Conservation (phyloP, 2,329 filamentous ascomycete genomes). For the Aspergillus sergii region DNA sequence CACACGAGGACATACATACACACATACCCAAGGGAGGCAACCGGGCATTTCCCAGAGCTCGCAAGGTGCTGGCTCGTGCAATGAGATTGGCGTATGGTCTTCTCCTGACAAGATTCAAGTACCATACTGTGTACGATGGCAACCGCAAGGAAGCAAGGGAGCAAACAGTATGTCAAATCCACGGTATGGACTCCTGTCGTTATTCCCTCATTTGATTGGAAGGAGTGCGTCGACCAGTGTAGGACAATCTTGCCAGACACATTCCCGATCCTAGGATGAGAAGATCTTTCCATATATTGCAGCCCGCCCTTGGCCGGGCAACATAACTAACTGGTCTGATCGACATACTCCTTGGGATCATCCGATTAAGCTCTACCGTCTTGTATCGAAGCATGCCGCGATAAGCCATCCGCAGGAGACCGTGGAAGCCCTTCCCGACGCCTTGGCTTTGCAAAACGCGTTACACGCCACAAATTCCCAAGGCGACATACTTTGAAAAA, state of each 20-base stretch:
- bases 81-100: not conserved
- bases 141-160: constrained; percentile 1
- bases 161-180: not conserved
- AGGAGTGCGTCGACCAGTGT: not conserved
- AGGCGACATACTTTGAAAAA: not conserved
- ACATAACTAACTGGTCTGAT: constrained; percentile 7
- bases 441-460: not conserved
- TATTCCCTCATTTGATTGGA: not conserved
- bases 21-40: not conserved
- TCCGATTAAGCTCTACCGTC: not conserved
- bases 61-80: not conserved
- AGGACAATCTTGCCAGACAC: not conserved
- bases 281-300: constrained; percentile 1
- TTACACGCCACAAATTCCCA: not conserved
- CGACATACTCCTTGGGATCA: not conserved
- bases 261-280: not conserved
- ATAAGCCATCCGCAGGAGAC: not conserved
- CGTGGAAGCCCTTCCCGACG: not conserved
- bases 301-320: constrained; percentile 12
- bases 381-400: not conserved
- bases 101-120: not conserved
- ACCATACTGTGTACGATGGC: not conserved
- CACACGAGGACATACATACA: not conserved
- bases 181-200: not conserved
- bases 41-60: not conserved